Evolutionary conservation across 768 basidiomycete genomes (phyloP), one percentile per base, ranked within the genome.

Genomic region (Podaxis carcinomalis): DNA sequence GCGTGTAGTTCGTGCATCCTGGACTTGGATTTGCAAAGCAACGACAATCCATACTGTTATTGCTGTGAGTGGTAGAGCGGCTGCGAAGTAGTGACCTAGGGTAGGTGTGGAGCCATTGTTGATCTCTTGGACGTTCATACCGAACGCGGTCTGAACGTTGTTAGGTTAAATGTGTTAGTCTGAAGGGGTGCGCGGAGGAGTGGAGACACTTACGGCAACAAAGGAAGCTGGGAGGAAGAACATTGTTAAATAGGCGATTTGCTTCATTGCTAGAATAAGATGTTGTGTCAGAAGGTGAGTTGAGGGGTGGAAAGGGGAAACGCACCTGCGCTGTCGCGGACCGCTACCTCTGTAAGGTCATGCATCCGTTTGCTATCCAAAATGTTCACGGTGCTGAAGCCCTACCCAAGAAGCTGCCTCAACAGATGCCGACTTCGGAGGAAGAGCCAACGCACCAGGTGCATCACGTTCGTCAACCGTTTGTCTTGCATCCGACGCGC

Each of bases 241-340:
- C 83, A 86, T 86, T 0, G 84, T 83, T 1, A 87, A 70, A 62
- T 84, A 85, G 0, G 83, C 77, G 35, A 87, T 79, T 56, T 84
- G 75, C 59, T 80, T 80, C 75, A 81, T 80, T 16, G 78, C 80
- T 76, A 53, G 21, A 21, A 21, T 35, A 37, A 51, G 28, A 44
- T 13, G 51, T 21, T 13, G 51, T 21, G 42, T 39, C 28, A 44
- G 19, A 19, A 59, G 6, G 6, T 21, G 25, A 9, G 32, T 13
- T 6, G 23, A 52, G 1, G 42, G 46, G 51, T n/a, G 10, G 51
- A 2, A 1, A 7, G 21, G 14, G 25, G 25, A 27, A 40, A 7
- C 59, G n/a, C 46, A 67, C 69, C 66, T 25, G 67, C 69, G 60
- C 75, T 76, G 57, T 78, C 76, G 32, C 74, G 68, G 2, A 77